A percentile compares a stretch with the other conserved stretches of the same genome.
phyloP scores from a whole-genome alignment of 768 basidiomycete species.

The Rhodotorula taiwanensis region DNA sequence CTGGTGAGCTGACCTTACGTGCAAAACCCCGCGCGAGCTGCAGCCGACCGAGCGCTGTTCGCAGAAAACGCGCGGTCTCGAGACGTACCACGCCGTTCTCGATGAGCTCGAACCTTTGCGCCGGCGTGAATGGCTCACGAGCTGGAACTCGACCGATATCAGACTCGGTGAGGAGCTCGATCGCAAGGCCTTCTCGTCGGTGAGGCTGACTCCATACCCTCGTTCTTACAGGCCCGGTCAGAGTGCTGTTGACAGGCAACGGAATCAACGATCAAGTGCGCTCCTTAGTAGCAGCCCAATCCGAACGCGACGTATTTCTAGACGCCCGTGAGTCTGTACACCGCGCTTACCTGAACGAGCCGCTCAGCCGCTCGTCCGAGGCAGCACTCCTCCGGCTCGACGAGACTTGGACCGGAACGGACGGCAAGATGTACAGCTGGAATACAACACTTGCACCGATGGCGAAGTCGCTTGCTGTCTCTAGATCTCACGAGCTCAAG shows the following conservation, averaged over 20 bases:
- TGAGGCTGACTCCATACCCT: too few relatives aligned
- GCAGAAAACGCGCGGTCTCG: slow-evolving; percentile 32
- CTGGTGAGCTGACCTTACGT: too few relatives aligned
- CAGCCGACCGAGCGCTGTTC: too few relatives aligned
- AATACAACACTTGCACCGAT: slow-evolving; percentile 18
- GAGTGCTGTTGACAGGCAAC: slow-evolving; percentile 31
- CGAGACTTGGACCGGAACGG: slow-evolving; percentile 7
- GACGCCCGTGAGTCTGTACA: slow-evolving; percentile 24
- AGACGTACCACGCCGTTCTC: slow-evolving; percentile 23
- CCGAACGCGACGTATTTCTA: slow-evolving; percentile 15
- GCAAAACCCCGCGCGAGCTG: too few relatives aligned
- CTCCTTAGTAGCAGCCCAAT: slow-evolving; percentile 4
- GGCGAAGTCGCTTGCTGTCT: too few relatives aligned
- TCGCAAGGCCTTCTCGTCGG: too few relatives aligned
- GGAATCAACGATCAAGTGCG: slow-evolving; percentile 32
- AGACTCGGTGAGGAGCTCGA: too few relatives aligned
- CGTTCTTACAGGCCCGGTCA: slow-evolving; percentile 13
- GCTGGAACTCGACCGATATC: slow-evolving; percentile 28
- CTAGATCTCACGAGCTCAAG: too few relatives aligned
- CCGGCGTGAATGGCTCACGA: slow-evolving; percentile 16
- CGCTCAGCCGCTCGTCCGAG: too few relatives aligned
- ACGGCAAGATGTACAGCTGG: slow-evolving; percentile 17
- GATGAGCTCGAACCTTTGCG: slow-evolving; percentile 17
- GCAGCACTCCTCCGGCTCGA: slow-evolving; percentile 25
- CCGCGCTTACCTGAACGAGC: too few relatives aligned